Evolutionary conservation across 805 yeast species (phyloP).

Genomic region (Candida berthetii): DNA sequence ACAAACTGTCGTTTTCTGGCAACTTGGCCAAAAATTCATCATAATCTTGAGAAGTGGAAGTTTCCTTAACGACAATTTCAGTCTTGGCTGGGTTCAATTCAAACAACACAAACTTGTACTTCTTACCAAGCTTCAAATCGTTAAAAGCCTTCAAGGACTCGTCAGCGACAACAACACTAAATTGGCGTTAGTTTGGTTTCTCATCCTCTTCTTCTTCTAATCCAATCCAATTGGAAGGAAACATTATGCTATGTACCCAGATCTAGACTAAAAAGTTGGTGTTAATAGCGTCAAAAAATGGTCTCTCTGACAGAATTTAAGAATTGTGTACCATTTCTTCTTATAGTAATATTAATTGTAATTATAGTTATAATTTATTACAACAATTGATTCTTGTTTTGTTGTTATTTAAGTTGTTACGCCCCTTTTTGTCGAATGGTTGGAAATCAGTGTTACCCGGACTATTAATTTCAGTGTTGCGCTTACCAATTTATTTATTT

Average conservation of each 20-base stretch:
- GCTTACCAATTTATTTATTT: too few relatives aligned
- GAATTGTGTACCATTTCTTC: neutral
- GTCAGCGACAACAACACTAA: slow-evolving; percentile 78
- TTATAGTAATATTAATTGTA: neutral
- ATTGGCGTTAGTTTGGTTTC: slow-evolving; percentile 5
- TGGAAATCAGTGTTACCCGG: neutral
- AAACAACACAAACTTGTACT: slow-evolving; percentile 77
- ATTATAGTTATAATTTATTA: too few relatives aligned
- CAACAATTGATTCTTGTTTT: too few relatives aligned
- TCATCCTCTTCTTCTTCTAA: neutral
- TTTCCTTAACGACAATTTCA: slow-evolving; percentile 82
- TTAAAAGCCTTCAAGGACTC: slow-evolving; percentile 93
- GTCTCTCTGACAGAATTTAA: too few relatives aligned
- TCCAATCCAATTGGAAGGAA: neutral
- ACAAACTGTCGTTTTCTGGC: slow-evolving; percentile 94
- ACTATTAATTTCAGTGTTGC: too few relatives aligned
- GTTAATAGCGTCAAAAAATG: too few relatives aligned
- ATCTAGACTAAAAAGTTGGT: slow-evolving; percentile 21
- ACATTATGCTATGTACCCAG: slow-evolving; percentile 9
- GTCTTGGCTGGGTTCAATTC: slow-evolving; percentile 82
- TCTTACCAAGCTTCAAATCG: slow-evolving; percentile 91
- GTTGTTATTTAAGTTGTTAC: neutral
- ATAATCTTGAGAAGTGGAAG: slow-evolving; percentile 70
- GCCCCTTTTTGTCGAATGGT: neutral
- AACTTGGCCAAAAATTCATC: slow-evolving; percentile 82